Percentiles rank a stretch among this genome's conserved stretches.
phyloP scores from a whole-genome alignment of 2,329 filamentous ascomycete genomes.

The Botrytis cinerea region DNA sequence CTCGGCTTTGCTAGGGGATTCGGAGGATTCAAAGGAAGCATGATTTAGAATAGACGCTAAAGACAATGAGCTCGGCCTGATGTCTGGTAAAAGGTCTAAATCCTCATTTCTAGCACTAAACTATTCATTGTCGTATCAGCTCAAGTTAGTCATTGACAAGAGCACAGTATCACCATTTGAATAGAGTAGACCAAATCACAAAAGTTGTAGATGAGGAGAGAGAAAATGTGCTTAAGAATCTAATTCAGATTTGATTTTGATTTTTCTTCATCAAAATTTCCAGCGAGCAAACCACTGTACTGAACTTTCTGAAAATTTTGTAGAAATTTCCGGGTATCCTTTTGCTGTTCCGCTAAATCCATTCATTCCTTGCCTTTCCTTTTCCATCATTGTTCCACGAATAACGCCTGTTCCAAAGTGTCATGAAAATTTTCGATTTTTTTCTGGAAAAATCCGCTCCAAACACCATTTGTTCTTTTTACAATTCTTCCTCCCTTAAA shows the following conservation, averaged over 20 bases:
- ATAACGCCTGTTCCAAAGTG: background rate
- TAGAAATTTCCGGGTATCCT: constrained; percentile 19
- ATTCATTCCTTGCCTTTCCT: background rate
- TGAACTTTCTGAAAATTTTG: constrained; percentile 4
- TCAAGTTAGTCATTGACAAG: background rate
- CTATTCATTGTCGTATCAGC: background rate
- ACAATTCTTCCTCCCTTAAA: background rate
- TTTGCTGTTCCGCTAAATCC: constrained; percentile 4
- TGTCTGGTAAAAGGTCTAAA: background rate
- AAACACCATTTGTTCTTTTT: constrained; percentile 16
- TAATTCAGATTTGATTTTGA: constrained; percentile 11
- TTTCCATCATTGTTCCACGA: background rate
- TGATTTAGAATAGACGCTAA: background rate
- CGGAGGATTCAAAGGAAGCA: background rate
- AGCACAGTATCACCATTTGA: background rate
- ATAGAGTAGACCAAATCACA: background rate
- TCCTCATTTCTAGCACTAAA: background rate
- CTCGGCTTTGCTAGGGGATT: background rate
- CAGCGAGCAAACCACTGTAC: constrained; percentile 3
- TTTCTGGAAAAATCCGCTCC: background rate
- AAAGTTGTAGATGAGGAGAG: background rate
- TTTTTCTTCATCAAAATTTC: constrained; percentile 10
- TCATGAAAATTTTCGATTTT: background rate
- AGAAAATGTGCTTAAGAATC: constrained; percentile 10
- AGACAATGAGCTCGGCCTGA: background rate